Percentiles rank a stretch among this genome's conserved stretches.
phyloP scores from a whole-genome alignment of 495 filamentous ascomycete genomes.

The Trichoderma parareesei region DNA sequence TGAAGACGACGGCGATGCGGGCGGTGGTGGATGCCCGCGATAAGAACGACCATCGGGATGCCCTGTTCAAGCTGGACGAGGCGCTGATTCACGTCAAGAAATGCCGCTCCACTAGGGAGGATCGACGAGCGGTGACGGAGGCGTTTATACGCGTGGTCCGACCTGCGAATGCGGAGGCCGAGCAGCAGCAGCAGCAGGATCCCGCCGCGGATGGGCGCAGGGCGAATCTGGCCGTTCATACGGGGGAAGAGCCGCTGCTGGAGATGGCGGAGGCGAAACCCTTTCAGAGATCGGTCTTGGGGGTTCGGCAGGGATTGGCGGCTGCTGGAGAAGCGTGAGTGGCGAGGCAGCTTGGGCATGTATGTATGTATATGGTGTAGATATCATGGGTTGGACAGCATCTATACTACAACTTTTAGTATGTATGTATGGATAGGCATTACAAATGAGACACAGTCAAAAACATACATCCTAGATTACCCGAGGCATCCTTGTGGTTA shows the following conservation, averaged over 20 bases:
- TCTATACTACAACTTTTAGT: too few species aligned
- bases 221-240: not conserved
- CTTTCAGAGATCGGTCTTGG: not conserved
- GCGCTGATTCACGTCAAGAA: constrained; percentile 5
- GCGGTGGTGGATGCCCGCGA: not conserved
- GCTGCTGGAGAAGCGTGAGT: not conserved
- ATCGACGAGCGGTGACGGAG: not conserved
- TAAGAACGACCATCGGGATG: not conserved
- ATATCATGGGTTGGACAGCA: too few species aligned
- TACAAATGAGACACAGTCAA: too few species aligned
- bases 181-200: not conserved
- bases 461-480: too few species aligned
- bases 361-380: too few species aligned
- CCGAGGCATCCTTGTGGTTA: too few species aligned
- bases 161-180: not conserved
- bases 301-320: not conserved
- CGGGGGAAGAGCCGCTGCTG: not conserved
- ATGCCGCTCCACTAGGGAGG: constrained; percentile 1
- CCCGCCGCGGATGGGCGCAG: not conserved
- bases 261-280: not conserved
- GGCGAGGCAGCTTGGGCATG: too few species aligned
- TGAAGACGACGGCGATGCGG: constrained; percentile 10
- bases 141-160: constrained; percentile 1
- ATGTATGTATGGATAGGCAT: too few species aligned
- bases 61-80: constrained; percentile 1